A percentile compares a stretch with the other conserved stretches of the same genome.
Evolutionary conservation across 257 asterid species (phyloP).

Genomic region (Echium plantagineum): DNA sequence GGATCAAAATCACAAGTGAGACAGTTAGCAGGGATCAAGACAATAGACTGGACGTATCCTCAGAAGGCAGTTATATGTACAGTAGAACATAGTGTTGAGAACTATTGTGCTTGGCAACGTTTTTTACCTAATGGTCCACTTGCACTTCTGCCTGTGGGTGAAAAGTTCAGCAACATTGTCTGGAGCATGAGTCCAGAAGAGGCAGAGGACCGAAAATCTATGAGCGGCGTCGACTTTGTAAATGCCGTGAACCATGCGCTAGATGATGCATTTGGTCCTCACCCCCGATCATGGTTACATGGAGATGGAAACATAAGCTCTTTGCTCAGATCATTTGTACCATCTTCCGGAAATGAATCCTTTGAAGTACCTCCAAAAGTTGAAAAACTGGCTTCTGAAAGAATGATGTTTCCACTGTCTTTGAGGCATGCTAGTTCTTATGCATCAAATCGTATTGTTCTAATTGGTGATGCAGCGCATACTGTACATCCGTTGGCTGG

Average conservation of each 20-base stretch:
- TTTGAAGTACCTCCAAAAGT: conserved; percentile 77
- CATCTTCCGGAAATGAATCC: conserved; percentile 37
- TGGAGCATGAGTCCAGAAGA: conserved; percentile 94
- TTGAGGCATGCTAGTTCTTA: conserved; percentile 70
- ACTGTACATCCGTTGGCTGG: conserved; percentile 99
- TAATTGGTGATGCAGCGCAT: conserved; percentile 95
- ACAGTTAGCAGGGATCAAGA: conserved; percentile 73
- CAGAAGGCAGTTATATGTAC: conserved; percentile 88
- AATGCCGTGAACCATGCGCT: conserved; percentile 55
- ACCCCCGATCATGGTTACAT: conserved; percentile 38
- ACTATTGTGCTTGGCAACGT: conserved; percentile 83
- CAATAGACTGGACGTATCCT: conserved; percentile 91
- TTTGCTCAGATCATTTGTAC: conserved; percentile 38
- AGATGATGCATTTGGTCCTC: conserved; percentile 77
- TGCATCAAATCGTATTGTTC: conserved; percentile 46
- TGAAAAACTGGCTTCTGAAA: conserved; percentile 48
- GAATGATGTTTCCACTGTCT: conserved; percentile 90
- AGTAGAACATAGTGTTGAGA: conserved; percentile 55
- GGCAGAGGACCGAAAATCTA: conserved; percentile 44
- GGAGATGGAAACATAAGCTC: conserved; percentile 32
- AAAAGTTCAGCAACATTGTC: conserved; percentile 81
- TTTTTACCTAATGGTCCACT: conserved; percentile 84
- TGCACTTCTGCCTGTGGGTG: conserved; percentile 84
- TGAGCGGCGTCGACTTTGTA: conserved; percentile 54
- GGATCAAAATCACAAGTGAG: conserved; percentile 90